Evolutionary conservation across 352 stramenopile genomes (phyloP).

Genomic region (Phytopythium sindhum): DNA sequence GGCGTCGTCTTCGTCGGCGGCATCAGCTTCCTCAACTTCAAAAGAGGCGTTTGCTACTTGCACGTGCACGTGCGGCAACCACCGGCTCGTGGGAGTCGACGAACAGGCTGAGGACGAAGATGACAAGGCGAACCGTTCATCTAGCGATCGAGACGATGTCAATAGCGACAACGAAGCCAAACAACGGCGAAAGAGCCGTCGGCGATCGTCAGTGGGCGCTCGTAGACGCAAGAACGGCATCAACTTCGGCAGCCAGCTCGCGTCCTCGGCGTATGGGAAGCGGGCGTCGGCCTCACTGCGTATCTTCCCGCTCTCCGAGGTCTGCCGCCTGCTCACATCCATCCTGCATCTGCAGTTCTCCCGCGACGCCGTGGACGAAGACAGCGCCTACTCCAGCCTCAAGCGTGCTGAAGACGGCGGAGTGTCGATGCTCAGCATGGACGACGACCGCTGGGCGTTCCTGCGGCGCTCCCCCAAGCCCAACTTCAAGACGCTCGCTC

Average conservation of each 20-base stretch:
- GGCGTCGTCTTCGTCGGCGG: constrained; percentile 3
- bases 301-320: constrained; percentile 51
- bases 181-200: constrained; percentile 19
- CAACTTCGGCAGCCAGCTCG: constrained; percentile 31
- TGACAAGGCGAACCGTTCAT: neutral
- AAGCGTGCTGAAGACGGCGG: constrained; percentile 1
- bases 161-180: constrained; percentile 11
- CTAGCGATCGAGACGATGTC: neutral
- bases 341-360: constrained; percentile 67
- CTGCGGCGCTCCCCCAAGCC: constrained; percentile 18
- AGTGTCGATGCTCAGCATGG: constrained; percentile 16
- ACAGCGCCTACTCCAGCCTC: neutral
- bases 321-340: constrained; percentile 54
- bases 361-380: constrained; percentile 30
- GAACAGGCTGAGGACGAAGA: constrained; percentile 15
- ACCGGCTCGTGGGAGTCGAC: constrained; percentile 26
- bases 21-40: neutral
- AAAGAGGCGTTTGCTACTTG: constrained; percentile 15
- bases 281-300: constrained; percentile 19
- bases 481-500: constrained; percentile 56
- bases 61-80: constrained; percentile 45
- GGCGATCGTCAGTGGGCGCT: constrained; percentile 27
- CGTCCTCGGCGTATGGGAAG: constrained; percentile 6
- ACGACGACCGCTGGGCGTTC: constrained; percentile 36
- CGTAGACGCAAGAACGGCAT: constrained; percentile 44